Evolutionary conservation across 495 filamentous ascomycete species (phyloP).

Genomic region (Podospora sp.): DNA sequence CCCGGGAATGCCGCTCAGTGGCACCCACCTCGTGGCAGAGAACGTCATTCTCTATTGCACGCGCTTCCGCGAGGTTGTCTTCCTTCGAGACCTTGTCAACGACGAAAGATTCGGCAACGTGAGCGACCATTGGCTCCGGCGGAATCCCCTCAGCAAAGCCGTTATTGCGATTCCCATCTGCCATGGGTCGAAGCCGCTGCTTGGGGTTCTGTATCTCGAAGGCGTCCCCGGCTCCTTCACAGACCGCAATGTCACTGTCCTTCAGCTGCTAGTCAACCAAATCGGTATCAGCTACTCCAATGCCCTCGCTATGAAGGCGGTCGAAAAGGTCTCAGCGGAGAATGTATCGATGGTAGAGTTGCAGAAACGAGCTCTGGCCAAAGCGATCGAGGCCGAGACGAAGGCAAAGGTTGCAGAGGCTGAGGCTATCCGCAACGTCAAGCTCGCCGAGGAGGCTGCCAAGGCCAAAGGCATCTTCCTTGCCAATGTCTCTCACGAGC

Average conservation of each 20-base stretch:
- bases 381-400: constrained; percentile 77
- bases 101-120: constrained; percentile 89
- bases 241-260: constrained; percentile 80
- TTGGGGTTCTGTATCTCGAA: constrained; percentile 85
- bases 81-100: constrained; percentile 77
- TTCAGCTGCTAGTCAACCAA: constrained; percentile 85
- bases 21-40: constrained; percentile 64
- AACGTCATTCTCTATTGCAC: constrained; percentile 81
- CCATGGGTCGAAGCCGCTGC: constrained; percentile 70
- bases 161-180: constrained; percentile 85
- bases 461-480: constrained; percentile 91
- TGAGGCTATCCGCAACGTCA: constrained; percentile 82
- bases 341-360: constrained; percentile 87
- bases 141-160: constrained; percentile 70
- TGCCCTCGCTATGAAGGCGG: constrained; percentile 77
- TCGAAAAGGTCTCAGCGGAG: constrained; percentile 76
- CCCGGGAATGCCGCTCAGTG: constrained; percentile 67
- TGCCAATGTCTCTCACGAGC: constrained; percentile 87
- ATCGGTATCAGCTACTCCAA: constrained; percentile 88
- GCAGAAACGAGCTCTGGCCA: constrained; percentile 78
- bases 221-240: constrained; percentile 84
- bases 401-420: constrained; percentile 83
- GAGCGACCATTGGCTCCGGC: constrained; percentile 65
- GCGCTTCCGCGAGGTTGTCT: constrained; percentile 80
- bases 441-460: constrained; percentile 87